Conservation (phyloP, 371 early-diverging fungal species). For the Paraphysoderma sedebokerense region DNA sequence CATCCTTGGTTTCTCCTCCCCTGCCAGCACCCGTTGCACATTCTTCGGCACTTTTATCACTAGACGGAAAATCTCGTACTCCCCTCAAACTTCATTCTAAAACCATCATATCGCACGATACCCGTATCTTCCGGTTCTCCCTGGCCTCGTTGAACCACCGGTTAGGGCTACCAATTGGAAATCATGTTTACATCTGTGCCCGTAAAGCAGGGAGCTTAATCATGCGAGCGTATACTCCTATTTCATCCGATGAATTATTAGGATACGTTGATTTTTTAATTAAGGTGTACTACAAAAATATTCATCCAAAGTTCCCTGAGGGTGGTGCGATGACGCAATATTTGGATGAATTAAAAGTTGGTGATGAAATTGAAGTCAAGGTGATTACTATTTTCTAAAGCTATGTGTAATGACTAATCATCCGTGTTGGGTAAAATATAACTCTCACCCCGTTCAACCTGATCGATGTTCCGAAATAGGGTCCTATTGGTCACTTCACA, state of each 20-base stretch:
- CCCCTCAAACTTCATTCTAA: too few relatives aligned
- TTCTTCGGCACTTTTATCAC: too few relatives aligned
- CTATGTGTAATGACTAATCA: too few relatives aligned
- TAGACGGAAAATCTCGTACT: too few relatives aligned
- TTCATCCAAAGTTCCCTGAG: constrained; percentile 10
- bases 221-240: constrained; percentile 44
- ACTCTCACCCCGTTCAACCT: too few relatives aligned
- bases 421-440: too few relatives aligned
- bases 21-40: too few relatives aligned
- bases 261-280: constrained; percentile 8
- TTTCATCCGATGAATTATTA: constrained; percentile 1
- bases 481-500: constrained; percentile 20
- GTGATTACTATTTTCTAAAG: too few relatives aligned
- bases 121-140: constrained; percentile 21
- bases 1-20: too few relatives aligned
- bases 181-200: constrained; percentile 21
- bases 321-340: constrained; percentile 58
- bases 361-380: constrained; percentile 71
- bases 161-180: constrained; percentile 27
- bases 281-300: constrained; percentile 11
- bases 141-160: constrained; percentile 9
- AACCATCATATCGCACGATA: too few relatives aligned
- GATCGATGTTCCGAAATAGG: too few relatives aligned
- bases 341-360: constrained; percentile 56
- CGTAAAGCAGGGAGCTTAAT: constrained; percentile 19